phyloP scores from a whole-genome alignment of 2,329 filamentous ascomycete species.

The Byssochlamys sp. region DNA sequence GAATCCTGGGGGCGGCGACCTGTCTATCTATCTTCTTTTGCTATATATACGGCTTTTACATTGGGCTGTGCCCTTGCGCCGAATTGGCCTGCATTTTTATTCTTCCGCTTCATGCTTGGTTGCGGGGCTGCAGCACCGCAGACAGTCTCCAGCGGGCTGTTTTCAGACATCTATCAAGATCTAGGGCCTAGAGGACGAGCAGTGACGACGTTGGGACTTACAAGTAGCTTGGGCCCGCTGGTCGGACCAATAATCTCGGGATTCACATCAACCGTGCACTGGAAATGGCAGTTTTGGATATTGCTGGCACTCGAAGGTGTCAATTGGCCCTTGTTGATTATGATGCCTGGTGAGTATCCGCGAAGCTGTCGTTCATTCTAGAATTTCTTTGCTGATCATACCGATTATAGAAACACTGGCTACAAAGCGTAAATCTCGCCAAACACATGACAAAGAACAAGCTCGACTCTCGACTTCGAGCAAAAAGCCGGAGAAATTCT shows the following conservation, averaged over 20 bases:
- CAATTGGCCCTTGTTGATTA: constrained; percentile 50
- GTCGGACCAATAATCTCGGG: constrained; percentile 30
- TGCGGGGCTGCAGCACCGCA: constrained; percentile 24
- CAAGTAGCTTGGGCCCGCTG: constrained; percentile 17
- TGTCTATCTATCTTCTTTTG: constrained; percentile 39
- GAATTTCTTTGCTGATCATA: background rate
- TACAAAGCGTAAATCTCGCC: background rate
- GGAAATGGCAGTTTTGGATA: constrained; percentile 43
- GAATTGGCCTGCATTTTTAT: constrained; percentile 21
- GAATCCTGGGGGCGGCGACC: constrained; percentile 23
- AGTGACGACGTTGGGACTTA: constrained; percentile 4
- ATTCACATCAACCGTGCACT: constrained; percentile 19
- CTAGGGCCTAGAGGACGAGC: constrained; percentile 12
- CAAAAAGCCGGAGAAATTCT: background rate
- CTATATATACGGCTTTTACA: constrained; percentile 22
- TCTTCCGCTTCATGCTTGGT: constrained; percentile 30
- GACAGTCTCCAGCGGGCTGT: constrained; percentile 29
- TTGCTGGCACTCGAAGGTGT: constrained; percentile 52
- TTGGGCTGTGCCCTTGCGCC: constrained; percentile 28
- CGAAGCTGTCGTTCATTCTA: constrained; percentile 44
- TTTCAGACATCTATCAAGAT: constrained; percentile 30
- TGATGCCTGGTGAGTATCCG: constrained; percentile 54
- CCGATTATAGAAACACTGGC: background rate
- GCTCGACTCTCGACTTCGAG: constrained; percentile 18
- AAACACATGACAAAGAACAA: constrained; percentile 11